Evolutionary conservation across 306 rosid genomes (phyloP).

Genomic region (Cucurbita ficifolia): DNA sequence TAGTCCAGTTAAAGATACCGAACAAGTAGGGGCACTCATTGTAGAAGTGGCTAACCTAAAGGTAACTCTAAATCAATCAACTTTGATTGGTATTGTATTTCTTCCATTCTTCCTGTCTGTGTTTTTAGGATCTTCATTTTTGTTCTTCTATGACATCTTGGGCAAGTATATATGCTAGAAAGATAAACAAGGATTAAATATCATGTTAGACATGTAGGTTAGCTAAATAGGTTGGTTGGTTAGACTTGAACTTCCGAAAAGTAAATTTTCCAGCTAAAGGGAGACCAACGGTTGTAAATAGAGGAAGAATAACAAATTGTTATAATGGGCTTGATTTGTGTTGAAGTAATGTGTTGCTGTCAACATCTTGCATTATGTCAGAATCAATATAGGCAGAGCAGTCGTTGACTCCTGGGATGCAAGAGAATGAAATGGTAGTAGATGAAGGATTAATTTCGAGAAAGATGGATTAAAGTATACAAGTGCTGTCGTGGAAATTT

Average conservation of each 20-base stretch:
- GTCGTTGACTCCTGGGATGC: not conserved
- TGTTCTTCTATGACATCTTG: not conserved
- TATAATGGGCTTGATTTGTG: not conserved
- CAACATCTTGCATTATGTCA: not conserved
- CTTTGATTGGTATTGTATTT: not conserved
- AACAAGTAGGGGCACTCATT: slow-evolving; percentile 31
- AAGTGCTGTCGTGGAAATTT: not conserved
- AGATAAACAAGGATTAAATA: not conserved
- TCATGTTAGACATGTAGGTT: not conserved
- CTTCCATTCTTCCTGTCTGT: not conserved
- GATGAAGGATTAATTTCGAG: not conserved
- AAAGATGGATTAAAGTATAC: not conserved
- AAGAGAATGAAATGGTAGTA: not conserved
- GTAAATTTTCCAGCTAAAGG: not conserved
- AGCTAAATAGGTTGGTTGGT: not conserved
- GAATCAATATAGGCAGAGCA: not conserved
- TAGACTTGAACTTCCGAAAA: not conserved
- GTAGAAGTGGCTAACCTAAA: slow-evolving; percentile 41
- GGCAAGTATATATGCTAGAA: not conserved
- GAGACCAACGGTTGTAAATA: not conserved
- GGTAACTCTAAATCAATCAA: slow-evolving; percentile 25
- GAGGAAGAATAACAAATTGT: not conserved
- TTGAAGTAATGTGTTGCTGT: not conserved
- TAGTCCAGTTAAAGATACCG: slow-evolving; percentile 20
- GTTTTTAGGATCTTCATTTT: not conserved